Evolutionary conservation across 2,329 filamentous ascomycete genomes (phyloP).

Genomic region (Lasiodiplodia sp.): DNA sequence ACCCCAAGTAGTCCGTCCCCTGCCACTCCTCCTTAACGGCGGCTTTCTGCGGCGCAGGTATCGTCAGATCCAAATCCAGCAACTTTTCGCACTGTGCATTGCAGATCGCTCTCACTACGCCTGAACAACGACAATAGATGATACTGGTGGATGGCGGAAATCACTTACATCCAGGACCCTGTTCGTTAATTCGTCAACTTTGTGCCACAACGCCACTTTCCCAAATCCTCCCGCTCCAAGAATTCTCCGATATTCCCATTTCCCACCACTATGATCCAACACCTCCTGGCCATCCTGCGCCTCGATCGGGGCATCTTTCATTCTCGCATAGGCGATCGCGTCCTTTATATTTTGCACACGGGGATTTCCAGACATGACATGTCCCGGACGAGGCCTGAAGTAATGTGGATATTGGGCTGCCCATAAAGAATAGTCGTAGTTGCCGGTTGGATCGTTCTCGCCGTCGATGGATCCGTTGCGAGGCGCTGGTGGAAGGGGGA

Average conservation of each 20-base stretch:
- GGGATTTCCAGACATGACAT: not conserved
- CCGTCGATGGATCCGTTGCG: too few relatives aligned
- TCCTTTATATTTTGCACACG: not conserved
- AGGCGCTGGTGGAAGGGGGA: not conserved
- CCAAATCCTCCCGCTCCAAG: not conserved
- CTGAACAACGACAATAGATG: not conserved
- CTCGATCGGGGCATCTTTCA: not conserved
- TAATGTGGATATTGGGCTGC: not conserved
- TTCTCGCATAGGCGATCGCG: not conserved
- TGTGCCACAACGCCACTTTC: not conserved
- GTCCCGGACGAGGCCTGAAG: too few relatives aligned
- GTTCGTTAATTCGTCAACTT: not conserved
- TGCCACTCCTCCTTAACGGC: slow-evolving; percentile 6
- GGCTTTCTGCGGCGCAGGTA: not conserved
- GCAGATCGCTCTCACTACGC: not conserved
- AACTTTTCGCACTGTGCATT: not conserved
- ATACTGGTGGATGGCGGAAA: not conserved
- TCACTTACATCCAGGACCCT: not conserved
- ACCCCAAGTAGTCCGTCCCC: not conserved
- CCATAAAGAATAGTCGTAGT: not conserved
- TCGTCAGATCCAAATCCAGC: not conserved
- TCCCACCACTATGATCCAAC: not conserved
- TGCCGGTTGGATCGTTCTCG: not conserved
- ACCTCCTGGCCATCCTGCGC: not conserved
- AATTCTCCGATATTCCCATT: not conserved